Conservation (phyloP, 805 yeast species). For the Cyberlindnera euphorbiae region DNA sequence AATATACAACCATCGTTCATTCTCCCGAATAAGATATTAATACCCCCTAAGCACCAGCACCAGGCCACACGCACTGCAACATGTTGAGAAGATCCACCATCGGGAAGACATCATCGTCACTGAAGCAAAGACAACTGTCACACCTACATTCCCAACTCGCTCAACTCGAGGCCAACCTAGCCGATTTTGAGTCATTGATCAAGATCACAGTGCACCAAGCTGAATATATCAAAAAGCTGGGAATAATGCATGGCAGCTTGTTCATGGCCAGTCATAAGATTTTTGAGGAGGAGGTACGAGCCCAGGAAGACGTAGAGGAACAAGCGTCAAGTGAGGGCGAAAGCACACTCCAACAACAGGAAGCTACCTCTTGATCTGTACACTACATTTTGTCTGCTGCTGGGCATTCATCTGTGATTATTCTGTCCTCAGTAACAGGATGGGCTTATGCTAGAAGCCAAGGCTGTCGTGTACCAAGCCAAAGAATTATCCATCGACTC, state of each 20-base stretch:
- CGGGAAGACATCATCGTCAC: constrained; percentile 16
- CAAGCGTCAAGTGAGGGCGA: background rate
- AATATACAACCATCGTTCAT: too few species aligned
- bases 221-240: constrained; percentile 46
- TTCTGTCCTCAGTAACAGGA: too few species aligned
- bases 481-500: too few species aligned
- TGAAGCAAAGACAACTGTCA: constrained; percentile 42
- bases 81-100: constrained; percentile 21
- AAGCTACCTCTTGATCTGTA: too few species aligned
- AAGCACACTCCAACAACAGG: background rate
- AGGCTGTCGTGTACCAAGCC: too few species aligned
- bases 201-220: constrained; percentile 49
- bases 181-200: constrained; percentile 47
- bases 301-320: constrained; percentile 9
- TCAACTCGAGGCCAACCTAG: constrained; percentile 49
- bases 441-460: too few species aligned
- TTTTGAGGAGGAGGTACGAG: constrained; percentile 24
- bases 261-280: constrained; percentile 28
- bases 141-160: constrained; percentile 50
- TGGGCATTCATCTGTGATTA: too few species aligned
- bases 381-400: too few species aligned
- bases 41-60: too few species aligned
- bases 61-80: background rate
- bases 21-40: too few species aligned
- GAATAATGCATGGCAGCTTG: constrained; percentile 53